Conservation (phyloP, 345 rosid genomes). For the Sisymbrium irio region DNA sequence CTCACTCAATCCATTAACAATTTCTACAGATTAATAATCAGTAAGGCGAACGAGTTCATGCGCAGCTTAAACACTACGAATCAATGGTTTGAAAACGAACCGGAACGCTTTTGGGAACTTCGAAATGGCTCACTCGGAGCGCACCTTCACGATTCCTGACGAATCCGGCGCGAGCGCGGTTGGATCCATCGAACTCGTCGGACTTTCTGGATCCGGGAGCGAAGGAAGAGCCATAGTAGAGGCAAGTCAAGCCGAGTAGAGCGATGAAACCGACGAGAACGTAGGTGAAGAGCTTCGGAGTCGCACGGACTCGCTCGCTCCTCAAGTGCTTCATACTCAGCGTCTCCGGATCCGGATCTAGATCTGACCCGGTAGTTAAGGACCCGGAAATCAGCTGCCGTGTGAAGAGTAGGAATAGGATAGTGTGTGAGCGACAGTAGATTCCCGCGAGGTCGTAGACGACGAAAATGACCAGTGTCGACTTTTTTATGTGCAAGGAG, state of each 20-base stretch:
- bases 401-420: slow-evolving; percentile 18
- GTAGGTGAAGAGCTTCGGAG: slow-evolving; percentile 55
- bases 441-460: slow-evolving; percentile 35
- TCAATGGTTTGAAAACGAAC: slow-evolving; percentile 41
- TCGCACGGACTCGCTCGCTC: slow-evolving; percentile 39
- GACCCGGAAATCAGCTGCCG: slow-evolving; percentile 31
- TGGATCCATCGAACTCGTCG: slow-evolving; percentile 44
- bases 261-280: slow-evolving; percentile 54
- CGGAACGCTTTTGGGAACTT: slow-evolving; percentile 62
- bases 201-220: slow-evolving; percentile 68
- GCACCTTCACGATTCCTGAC: slow-evolving; percentile 27
- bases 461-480: slow-evolving; percentile 23
- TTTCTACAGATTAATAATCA: not conserved
- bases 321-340: slow-evolving; percentile 50
- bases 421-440: slow-evolving; percentile 23
- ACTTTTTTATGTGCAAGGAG: slow-evolving; percentile 18
- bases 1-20: not conserved
- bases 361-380: slow-evolving; percentile 17
- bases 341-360: slow-evolving; percentile 29
- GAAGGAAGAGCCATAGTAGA: slow-evolving; percentile 71
- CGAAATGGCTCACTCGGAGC: slow-evolving; percentile 36
- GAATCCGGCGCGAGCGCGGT: slow-evolving; percentile 38
- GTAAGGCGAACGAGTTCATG: not conserved
- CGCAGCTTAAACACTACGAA: not conserved
- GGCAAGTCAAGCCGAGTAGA: slow-evolving; percentile 62